phyloP scores from a whole-genome alignment of 2,329 filamentous ascomycete genomes.

The Malbranchea zuffiana region DNA sequence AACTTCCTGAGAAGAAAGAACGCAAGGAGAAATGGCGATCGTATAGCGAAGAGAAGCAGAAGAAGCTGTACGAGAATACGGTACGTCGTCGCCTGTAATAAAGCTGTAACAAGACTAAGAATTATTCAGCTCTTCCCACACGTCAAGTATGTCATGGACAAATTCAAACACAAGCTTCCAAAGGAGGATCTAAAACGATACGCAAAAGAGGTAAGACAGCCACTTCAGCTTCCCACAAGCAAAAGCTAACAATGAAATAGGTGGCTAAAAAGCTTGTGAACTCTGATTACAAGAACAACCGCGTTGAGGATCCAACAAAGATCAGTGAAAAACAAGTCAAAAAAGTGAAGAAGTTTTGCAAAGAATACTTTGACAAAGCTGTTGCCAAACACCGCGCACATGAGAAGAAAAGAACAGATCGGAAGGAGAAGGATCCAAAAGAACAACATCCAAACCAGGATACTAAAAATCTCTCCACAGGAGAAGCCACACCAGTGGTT shows the following conservation, averaged over 20 bases:
- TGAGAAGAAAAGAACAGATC: conserved; percentile 53
- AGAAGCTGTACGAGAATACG: conserved; percentile 89
- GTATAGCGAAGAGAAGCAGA: conserved; percentile 64
- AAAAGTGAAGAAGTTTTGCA: conserved; percentile 73
- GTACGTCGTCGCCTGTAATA: conserved; percentile 43
- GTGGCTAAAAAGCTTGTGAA: conserved; percentile 80
- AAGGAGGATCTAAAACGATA: conserved; percentile 62
- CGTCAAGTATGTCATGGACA: conserved; percentile 75
- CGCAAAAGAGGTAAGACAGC: conserved; percentile 47
- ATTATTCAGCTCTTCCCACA: conserved; percentile 62
- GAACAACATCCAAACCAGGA: conserved; percentile 7
- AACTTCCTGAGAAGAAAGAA: conserved; percentile 41
- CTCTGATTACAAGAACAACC: conserved; percentile 80
- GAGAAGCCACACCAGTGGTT: conserved; percentile 9
- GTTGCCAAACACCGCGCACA: conserved; percentile 62
- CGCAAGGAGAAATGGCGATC: conserved; percentile 41
- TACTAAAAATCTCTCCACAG: neutral
- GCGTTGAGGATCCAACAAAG: conserved; percentile 70
- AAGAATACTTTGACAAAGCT: conserved; percentile 78
- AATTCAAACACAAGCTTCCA: conserved; percentile 75
- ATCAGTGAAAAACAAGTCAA: conserved; percentile 68
- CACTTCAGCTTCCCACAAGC: conserved; percentile 34
- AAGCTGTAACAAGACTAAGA: no score
- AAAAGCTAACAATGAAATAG: conserved; percentile 21
- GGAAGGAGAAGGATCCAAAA: conserved; percentile 21